These are phyloP conservation scores for Irpex sp. DNA, from an alignment of 1,284 basidiomycete genomes.

Conservation along the genomic window DNA sequence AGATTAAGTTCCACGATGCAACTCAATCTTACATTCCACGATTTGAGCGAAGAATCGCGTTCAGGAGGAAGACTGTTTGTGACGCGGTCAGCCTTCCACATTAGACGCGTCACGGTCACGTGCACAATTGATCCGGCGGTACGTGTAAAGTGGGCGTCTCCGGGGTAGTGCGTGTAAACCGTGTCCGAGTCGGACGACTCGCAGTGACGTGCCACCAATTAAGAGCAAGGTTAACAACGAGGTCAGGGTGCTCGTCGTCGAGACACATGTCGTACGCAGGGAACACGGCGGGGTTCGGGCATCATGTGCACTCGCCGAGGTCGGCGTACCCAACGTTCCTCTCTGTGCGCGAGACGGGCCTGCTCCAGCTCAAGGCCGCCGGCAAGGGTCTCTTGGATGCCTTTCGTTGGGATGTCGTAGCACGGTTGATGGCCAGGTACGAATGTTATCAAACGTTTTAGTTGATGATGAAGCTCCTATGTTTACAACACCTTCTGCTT, in stretches of 20 bases:
- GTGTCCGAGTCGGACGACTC: neutral
- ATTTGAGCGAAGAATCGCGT: too few species aligned
- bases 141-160: neutral
- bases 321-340: slow-evolving; percentile 66
- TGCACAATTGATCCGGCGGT: neutral
- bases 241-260: slow-evolving; percentile 3
- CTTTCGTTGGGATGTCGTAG: slow-evolving; percentile 65
- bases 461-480: neutral
- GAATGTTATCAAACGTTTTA: slow-evolving; percentile 14
- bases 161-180: neutral
- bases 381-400: slow-evolving; percentile 64
- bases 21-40: too few species aligned
- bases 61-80: too few species aligned
- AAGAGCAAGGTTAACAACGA: too few species aligned
- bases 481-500: neutral
- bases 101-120: neutral
- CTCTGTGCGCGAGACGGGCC: slow-evolving; percentile 53
- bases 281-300: neutral
- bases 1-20: too few species aligned
- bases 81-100: neutral
- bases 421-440: slow-evolving; percentile 48
- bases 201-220: neutral
- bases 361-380: slow-evolving; percentile 56
- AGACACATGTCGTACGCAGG: slow-evolving; percentile 18
- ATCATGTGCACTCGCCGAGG: slow-evolving; percentile 33